Percentiles rank a stretch among this genome's conserved stretches.
Evolutionary conservation across 1,284 basidiomycete genomes (phyloP).

Genomic region (Leccinum fallax): DNA sequence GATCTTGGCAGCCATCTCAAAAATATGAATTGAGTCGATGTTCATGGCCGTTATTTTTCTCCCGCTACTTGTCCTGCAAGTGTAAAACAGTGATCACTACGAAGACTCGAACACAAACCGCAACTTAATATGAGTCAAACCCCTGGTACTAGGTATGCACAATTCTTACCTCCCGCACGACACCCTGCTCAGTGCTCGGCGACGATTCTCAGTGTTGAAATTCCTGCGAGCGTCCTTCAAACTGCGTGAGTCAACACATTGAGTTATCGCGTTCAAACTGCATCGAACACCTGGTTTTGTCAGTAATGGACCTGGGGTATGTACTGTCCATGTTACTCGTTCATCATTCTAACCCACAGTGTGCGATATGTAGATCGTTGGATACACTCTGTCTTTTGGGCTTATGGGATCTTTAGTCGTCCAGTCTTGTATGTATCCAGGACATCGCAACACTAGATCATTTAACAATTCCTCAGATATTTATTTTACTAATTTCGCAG

Average conservation of each 20-base stretch:
- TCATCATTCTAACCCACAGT: neutral
- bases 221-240: too few species aligned
- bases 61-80: too few species aligned
- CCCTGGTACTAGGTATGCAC: too few species aligned
- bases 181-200: too few species aligned
- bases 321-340: neutral
- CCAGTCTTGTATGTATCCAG: neutral
- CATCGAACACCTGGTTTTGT: neutral
- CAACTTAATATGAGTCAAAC: too few species aligned
- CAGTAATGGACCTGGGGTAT: neutral
- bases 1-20: too few species aligned
- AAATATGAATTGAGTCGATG: too few species aligned
- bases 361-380: neutral
- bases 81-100: too few species aligned
- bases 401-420: neutral
- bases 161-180: too few species aligned
- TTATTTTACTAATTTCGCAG: constrained; percentile 5
- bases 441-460: neutral
- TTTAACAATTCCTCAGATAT: constrained; percentile 1
- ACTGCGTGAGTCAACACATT: neutral
- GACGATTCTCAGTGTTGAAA: too few species aligned
- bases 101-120: too few species aligned
- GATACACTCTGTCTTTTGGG: neutral
- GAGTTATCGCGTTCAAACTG: neutral
- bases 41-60: too few species aligned